These are phyloP conservation scores for Parathielavia appendiculata DNA, from an alignment of 495 filamentous ascomycete species.

Conservation along the genomic window DNA sequence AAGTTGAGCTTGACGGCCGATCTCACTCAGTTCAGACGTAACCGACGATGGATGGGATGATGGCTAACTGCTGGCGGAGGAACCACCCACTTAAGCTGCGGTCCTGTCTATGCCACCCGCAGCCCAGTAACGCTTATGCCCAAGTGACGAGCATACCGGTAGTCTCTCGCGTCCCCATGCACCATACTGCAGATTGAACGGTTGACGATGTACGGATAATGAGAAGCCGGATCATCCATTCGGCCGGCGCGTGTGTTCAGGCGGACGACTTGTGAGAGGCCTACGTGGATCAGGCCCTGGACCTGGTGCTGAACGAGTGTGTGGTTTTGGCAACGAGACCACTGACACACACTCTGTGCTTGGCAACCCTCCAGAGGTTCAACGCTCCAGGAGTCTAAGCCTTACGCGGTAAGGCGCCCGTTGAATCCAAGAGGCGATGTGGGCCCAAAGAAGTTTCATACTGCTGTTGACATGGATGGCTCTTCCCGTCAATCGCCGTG, in stretches of 20 bases:
- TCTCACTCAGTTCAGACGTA: slow-evolving; percentile 9
- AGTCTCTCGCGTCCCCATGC: too few species aligned
- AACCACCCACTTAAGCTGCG: too few species aligned
- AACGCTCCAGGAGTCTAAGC: slow-evolving; percentile 35
- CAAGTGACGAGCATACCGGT: too few species aligned
- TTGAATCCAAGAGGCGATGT: not conserved
- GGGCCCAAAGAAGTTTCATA: not conserved
- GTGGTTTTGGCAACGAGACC: slow-evolving; percentile 2
- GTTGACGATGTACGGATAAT: too few species aligned
- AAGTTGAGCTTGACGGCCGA: slow-evolving; percentile 17
- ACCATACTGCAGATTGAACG: too few species aligned
- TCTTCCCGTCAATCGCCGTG: slow-evolving; percentile 19
- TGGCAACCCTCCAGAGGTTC: slow-evolving; percentile 23
- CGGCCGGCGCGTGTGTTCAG: too few species aligned
- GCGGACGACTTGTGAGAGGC: not conserved
- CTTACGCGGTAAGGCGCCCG: slow-evolving; percentile 12
- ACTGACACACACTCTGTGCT: slow-evolving; percentile 9
- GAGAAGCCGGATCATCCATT: too few species aligned
- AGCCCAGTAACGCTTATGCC: too few species aligned
- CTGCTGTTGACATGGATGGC: not conserved
- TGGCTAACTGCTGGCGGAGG: too few species aligned
- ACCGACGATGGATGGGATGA: not conserved
- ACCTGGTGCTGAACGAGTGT: not conserved
- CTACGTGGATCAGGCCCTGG: not conserved
- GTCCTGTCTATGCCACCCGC: too few species aligned